A percentile compares a stretch with the other conserved stretches of the same genome.
phyloP scores from a whole-genome alignment of 148 eudicot genomes.

The Rhododendron ovatum region DNA sequence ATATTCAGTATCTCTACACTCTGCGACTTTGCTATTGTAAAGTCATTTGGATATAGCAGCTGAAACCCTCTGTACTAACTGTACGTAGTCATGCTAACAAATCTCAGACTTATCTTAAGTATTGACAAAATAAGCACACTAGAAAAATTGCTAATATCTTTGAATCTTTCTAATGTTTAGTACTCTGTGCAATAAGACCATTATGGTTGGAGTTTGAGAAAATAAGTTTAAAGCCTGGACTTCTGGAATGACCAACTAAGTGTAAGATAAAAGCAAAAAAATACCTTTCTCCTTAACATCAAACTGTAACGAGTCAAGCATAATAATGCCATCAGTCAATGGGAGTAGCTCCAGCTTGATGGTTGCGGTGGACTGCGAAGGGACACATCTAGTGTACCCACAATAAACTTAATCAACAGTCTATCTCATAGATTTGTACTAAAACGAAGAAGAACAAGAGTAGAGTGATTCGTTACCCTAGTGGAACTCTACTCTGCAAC shows the following conservation, averaged over 20 bases:
- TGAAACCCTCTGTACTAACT: background rate
- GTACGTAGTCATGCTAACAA: background rate
- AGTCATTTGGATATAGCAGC: background rate
- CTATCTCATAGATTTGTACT: background rate
- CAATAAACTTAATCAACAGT: background rate
- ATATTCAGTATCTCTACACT: background rate
- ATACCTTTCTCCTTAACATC: constrained; percentile 88
- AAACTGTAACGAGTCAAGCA: constrained; percentile 85
- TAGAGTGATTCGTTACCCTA: constrained; percentile 54
- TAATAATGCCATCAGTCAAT: constrained; percentile 91
- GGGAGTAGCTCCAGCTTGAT: constrained; percentile 95
- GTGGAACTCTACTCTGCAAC: constrained; percentile 94
- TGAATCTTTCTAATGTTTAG: background rate
- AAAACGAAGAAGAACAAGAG: constrained; percentile 7
- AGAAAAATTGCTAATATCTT: background rate
- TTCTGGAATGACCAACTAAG: background rate
- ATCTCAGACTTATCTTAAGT: background rate
- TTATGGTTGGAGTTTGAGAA: background rate
- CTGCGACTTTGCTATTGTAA: background rate
- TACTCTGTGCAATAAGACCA: background rate
- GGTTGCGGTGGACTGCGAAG: constrained; percentile 80
- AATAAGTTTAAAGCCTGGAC: background rate
- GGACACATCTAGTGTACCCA: constrained; percentile 67
- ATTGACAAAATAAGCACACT: background rate
- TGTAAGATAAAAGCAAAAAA: background rate